These are phyloP conservation scores for Aspergillus novofumigatus DNA, from an alignment of 2,329 filamentous ascomycete genomes.

Conservation along the genomic window DNA sequence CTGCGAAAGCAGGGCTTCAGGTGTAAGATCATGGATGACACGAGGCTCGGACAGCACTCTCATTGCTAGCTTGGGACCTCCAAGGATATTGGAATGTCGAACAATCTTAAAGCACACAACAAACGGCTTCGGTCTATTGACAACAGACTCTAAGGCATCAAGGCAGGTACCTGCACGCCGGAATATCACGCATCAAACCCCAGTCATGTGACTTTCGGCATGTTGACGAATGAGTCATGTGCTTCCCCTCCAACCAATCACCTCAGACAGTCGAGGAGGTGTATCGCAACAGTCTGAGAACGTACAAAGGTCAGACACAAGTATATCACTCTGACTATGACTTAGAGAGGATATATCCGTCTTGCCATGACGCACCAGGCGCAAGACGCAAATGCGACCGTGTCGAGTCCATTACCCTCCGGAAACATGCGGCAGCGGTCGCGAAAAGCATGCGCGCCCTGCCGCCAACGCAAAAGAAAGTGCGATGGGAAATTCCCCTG, in stretches of 20 bases:
- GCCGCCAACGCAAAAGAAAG: slow-evolving; percentile 27
- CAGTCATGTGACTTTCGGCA: too few relatives aligned
- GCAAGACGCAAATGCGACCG: background rate
- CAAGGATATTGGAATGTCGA: background rate
- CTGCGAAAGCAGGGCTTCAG: background rate
- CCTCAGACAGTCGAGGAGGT: background rate
- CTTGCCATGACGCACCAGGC: background rate
- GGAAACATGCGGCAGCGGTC: slow-evolving; percentile 18
- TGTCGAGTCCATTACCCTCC: slow-evolving; percentile 4
- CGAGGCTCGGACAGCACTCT: too few relatives aligned
- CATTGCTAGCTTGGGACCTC: too few relatives aligned
- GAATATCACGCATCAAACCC: too few relatives aligned
- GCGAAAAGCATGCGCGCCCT: slow-evolving; percentile 25
- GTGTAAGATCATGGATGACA: too few relatives aligned
- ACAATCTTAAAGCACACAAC: too few relatives aligned
- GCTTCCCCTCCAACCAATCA: too few relatives aligned
- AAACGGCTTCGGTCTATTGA: background rate
- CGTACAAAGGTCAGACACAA: background rate
- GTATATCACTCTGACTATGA: background rate
- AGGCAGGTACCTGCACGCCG: too few relatives aligned
- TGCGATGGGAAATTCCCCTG: slow-evolving; percentile 26
- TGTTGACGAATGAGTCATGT: background rate
- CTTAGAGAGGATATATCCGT: background rate
- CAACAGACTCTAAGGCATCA: too few relatives aligned
- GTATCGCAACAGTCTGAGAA: background rate